Evolutionary conservation across 176 grass and related monocot genomes (phyloP), one percentile per base, ranked within the genome.

Genomic region (Rhipidocladum racemiflorum): DNA sequence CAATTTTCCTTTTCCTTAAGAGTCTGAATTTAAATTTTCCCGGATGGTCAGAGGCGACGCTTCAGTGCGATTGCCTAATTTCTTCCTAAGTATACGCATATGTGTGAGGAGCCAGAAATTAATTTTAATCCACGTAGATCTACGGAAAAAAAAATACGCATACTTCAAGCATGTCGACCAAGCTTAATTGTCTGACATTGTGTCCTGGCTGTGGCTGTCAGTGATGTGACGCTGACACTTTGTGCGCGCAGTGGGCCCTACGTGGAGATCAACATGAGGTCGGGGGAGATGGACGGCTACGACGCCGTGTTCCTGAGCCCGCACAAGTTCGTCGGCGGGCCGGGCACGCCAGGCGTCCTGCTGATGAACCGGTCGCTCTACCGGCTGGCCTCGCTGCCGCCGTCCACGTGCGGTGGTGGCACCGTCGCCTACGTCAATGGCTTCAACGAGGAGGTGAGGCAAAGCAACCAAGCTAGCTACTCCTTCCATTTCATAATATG

Each of bases 271-370:
- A 88, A 97, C 68, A 93, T 97, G 90, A 60, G 75, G 14, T 92
- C 95, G 0, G 95, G 90, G 0, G 75, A 88, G 7, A 60, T 89
- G 42, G 95, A 93, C 59, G 95, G 95, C 23, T 97, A 97, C 67
- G 95, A 97, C 68, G 92, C 95, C 1, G 86, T 97, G 15, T 91
- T 94, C 79, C 74, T 97, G 8, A 97, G 95, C 78, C 90, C 92
- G 23, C 95, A 97, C 80, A 97, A 97, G 84, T 97, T 97, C 65
- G 78, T 89, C 44, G 92, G 92, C 16, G 95, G 95, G 14, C 92
- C 92, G 1, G 88, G 88, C 66, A 86, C 88, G 77, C 83, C 95
- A n/a, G 92, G 95, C 20, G 84, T 97, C 79, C 87, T 97, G 38
- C 78, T 94, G 21, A 85, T 97, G 81, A 94, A 88, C 86, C 79